These are phyloP conservation scores for Epichloe sp. DNA, from an alignment of 2,329 filamentous ascomycete species.

Conservation along the genomic window DNA sequence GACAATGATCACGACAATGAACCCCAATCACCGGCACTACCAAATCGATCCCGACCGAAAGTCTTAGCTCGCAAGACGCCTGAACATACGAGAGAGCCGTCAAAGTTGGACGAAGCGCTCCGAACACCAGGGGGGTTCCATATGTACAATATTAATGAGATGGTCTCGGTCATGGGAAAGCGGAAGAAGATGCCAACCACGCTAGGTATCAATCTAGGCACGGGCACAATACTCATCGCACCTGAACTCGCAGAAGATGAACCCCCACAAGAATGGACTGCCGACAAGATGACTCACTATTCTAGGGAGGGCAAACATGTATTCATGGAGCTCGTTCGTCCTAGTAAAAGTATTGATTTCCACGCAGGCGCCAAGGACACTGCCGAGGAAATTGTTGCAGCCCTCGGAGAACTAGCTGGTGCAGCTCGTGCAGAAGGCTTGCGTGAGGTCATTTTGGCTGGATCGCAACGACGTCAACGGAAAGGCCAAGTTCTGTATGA, in stretches of 20 bases:
- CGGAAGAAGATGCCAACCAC: slow-evolving; percentile 98
- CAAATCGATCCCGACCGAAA: slow-evolving; percentile 19
- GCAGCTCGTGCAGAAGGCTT: slow-evolving; percentile 73
- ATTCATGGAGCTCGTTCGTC: slow-evolving; percentile 82
- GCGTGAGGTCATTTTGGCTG: slow-evolving; percentile 74
- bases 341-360: slow-evolving; percentile 91
- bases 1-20: slow-evolving; percentile 22
- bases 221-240: slow-evolving; percentile 79
- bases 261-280: slow-evolving; percentile 81
- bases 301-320: slow-evolving; percentile 97
- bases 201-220: slow-evolving; percentile 80
- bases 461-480: slow-evolving; percentile 55
- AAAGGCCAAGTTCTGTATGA: slow-evolving; percentile 85
- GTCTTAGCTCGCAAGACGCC: not conserved
- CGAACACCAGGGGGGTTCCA: slow-evolving; percentile 70
- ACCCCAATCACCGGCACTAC: slow-evolving; percentile 24
- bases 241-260: slow-evolving; percentile 76
- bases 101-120: slow-evolving; percentile 25
- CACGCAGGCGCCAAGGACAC: slow-evolving; percentile 97
- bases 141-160: slow-evolving; percentile 94
- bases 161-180: slow-evolving; percentile 93
- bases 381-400: slow-evolving; percentile 80
- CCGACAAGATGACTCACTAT: slow-evolving; percentile 92
- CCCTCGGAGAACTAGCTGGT: slow-evolving; percentile 79
- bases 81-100: not conserved